Percentiles rank a stretch among this genome's conserved stretches.
These are phyloP conservation scores for Pulicaria dysenterica DNA, from an alignment of 129 eudicot genomes.

Conservation along the genomic window DNA sequence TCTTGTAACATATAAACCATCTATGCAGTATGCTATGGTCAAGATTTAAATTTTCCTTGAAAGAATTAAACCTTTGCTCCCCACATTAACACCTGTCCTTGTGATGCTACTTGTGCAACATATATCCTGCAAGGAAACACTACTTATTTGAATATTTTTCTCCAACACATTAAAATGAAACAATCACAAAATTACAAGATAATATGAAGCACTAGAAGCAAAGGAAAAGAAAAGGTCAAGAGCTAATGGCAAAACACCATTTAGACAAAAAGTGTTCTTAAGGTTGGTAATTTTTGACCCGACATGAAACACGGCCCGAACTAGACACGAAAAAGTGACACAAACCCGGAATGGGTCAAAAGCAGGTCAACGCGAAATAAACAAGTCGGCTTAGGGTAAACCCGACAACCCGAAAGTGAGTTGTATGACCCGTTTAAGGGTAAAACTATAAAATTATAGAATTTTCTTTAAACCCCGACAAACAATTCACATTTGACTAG, in stretches of 20 bases:
- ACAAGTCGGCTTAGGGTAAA: too few relatives aligned
- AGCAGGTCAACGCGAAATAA: too few relatives aligned
- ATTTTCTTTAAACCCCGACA: too few relatives aligned
- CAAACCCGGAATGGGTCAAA: too few relatives aligned
- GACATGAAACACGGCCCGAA: too few relatives aligned
- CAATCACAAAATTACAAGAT: neutral
- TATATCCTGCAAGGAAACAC: conserved; percentile 52
- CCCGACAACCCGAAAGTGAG: too few relatives aligned
- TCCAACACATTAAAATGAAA: conserved; percentile 13
- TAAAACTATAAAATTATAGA: too few relatives aligned
- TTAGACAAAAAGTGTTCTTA: neutral
- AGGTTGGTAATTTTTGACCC: neutral
- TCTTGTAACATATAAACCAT: conserved; percentile 2
- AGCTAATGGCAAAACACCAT: neutral
- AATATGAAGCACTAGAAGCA: conserved; percentile 21
- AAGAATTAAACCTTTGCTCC: conserved; percentile 85
- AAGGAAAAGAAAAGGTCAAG: neutral
- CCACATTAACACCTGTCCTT: conserved; percentile 69
- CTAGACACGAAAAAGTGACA: too few relatives aligned
- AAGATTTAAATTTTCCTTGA: neutral
- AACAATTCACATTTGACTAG: too few relatives aligned
- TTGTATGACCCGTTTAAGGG: too few relatives aligned
- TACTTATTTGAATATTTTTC: neutral
- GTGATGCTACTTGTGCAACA: conserved; percentile 63
- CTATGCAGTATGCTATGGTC: neutral